Evolutionary conservation across 164 flowering plant genomes (phyloP).

Genomic region (Protea cynaroides): DNA sequence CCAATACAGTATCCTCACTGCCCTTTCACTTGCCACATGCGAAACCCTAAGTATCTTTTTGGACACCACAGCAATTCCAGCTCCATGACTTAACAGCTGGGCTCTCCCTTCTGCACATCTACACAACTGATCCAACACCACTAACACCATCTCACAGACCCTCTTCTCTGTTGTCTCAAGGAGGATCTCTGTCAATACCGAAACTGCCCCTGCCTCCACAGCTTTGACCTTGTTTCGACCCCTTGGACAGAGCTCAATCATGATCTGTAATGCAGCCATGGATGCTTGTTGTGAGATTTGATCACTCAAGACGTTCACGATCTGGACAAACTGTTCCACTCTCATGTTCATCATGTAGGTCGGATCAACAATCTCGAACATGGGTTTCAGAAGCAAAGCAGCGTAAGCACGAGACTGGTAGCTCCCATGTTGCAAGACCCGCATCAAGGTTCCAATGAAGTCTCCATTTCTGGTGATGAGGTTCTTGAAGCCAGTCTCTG

Average conservation of each 20-base stretch:
- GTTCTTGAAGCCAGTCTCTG: too few relatives aligned
- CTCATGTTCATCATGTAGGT: slow-evolving; percentile 23
- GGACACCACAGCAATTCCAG: slow-evolving; percentile 69
- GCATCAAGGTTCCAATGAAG: slow-evolving; percentile 32
- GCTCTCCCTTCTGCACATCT: slow-evolving; percentile 81
- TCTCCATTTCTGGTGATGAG: too few relatives aligned
- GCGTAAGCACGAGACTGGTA: slow-evolving; percentile 46
- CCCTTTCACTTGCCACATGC: slow-evolving; percentile 50
- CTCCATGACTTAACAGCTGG: slow-evolving; percentile 54
- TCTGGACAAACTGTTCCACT: slow-evolving; percentile 29
- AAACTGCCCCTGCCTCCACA: slow-evolving; percentile 49
- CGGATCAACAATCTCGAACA: slow-evolving; percentile 45
- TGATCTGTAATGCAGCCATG: slow-evolving; percentile 55
- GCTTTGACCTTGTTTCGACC: slow-evolving; percentile 74
- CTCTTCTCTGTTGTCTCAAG: slow-evolving; percentile 36
- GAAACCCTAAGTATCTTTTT: slow-evolving; percentile 84
- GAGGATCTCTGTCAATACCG: slow-evolving; percentile 46
- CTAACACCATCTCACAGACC: slow-evolving; percentile 39
- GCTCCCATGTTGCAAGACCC: slow-evolving; percentile 30
- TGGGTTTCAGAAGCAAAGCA: slow-evolving; percentile 33
- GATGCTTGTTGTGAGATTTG: slow-evolving; percentile 44
- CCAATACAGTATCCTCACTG: slow-evolving; percentile 51
- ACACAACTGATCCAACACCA: slow-evolving; percentile 51
- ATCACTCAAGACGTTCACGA: slow-evolving; percentile 35
- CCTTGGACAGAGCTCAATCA: slow-evolving; percentile 56